A percentile compares a stretch with the other conserved stretches of the same genome.
These are phyloP conservation scores for Leccinellum albellum DNA, from an alignment of 768 basidiomycete genomes.

Conservation along the genomic window DNA sequence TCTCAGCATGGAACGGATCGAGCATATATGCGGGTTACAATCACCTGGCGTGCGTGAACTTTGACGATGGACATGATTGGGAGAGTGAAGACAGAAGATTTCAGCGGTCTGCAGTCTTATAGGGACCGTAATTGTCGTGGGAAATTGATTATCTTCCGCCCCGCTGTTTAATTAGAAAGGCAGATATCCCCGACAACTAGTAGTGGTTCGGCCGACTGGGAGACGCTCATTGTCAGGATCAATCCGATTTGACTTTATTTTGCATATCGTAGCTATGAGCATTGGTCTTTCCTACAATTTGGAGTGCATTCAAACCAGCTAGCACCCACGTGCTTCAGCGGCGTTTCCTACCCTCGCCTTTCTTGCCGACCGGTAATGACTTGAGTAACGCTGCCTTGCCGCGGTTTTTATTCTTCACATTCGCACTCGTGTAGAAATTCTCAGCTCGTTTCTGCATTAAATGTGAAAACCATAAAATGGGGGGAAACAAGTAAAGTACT, in stretches of 20 bases:
- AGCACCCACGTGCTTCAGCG: conserved; percentile 21
- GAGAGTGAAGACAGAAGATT: conserved; percentile 21
- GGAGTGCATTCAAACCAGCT: neutral
- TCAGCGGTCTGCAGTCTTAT: conserved; percentile 19
- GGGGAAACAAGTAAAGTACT: conserved; percentile 35
- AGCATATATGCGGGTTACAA: conserved; percentile 6
- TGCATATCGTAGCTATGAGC: conserved; percentile 9
- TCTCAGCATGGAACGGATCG: conserved; percentile 9
- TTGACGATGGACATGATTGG: conserved; percentile 86
- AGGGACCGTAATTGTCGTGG: conserved; percentile 21
- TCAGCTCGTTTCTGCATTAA: conserved; percentile 69
- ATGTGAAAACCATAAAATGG: conserved; percentile 7
- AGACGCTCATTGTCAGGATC: neutral
- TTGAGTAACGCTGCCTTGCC: conserved; percentile 58
- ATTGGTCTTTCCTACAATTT: conserved; percentile 1
- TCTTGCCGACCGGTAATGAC: conserved; percentile 52
- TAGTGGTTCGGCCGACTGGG: neutral
- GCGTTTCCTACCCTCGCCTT: conserved; percentile 39
- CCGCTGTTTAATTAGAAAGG: too few species aligned
- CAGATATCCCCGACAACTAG: too few species aligned
- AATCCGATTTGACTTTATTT: conserved; percentile 6
- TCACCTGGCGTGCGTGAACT: conserved; percentile 88
- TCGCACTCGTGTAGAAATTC: conserved; percentile 84
- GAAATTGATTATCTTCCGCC: conserved; percentile 40
- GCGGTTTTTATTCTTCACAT: conserved; percentile 86